Conservation (phyloP, 352 stramenopile genomes). For the Phytopythium sindhum region DNA sequence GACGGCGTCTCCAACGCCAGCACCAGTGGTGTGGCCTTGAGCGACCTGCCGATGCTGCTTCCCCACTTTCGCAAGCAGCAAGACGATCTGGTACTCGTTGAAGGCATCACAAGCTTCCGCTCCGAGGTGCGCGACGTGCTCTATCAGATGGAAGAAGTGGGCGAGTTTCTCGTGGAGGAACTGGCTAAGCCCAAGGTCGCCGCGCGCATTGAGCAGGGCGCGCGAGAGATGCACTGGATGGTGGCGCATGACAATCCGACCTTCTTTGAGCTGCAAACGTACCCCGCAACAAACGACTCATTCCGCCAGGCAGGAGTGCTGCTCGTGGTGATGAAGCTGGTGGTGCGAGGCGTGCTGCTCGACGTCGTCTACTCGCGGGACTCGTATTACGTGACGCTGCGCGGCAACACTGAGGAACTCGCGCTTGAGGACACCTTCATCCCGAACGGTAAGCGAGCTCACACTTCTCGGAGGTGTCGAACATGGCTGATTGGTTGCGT, state of each 20-base stretch:
- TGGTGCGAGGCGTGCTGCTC: constrained; percentile 58
- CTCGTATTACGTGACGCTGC: constrained; percentile 58
- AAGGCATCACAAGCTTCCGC: constrained; percentile 38
- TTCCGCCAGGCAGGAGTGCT: constrained; percentile 33
- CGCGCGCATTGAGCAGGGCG: constrained; percentile 38
- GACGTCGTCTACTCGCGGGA: constrained; percentile 57
- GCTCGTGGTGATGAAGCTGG: constrained; percentile 66
- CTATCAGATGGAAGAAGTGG: constrained; percentile 69
- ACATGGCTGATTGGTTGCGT: background rate
- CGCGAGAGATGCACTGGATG: constrained; percentile 53
- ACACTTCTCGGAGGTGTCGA: background rate
- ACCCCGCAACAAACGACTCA: constrained; percentile 36
- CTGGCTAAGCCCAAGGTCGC: constrained; percentile 56
- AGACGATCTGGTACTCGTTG: constrained; percentile 34
- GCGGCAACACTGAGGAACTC: constrained; percentile 51
- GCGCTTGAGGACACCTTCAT: constrained; percentile 63
- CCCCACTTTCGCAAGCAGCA: constrained; percentile 53
- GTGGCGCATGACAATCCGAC: constrained; percentile 35
- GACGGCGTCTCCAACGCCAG: constrained; percentile 16
- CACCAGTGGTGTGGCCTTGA: constrained; percentile 21
- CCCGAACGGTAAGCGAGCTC: constrained; percentile 30
- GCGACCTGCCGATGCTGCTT: constrained; percentile 43
- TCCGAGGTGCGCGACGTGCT: constrained; percentile 46
- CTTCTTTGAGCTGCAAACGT: constrained; percentile 68
- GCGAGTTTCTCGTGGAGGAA: constrained; percentile 65